Evolutionary conservation across 768 basidiomycete species (phyloP).

Genomic region (Rhizopogon vinicolor): DNA sequence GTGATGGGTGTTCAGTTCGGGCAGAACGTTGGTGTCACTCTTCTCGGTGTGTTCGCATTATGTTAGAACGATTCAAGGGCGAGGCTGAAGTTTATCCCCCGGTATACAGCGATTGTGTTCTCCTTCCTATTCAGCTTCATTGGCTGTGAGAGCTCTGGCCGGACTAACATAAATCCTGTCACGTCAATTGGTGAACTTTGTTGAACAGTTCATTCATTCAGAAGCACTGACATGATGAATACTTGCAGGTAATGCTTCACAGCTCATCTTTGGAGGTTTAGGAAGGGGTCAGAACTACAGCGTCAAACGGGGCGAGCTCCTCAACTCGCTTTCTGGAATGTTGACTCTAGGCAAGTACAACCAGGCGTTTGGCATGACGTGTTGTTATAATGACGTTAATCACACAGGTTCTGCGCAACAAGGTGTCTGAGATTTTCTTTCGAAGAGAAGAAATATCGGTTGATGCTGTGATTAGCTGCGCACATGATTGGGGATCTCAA

Average conservation of each 20-base stretch:
- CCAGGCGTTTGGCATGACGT: not conserved
- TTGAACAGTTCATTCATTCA: not conserved
- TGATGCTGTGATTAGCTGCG: slow-evolving; percentile 21
- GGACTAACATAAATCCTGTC: slow-evolving; percentile 57
- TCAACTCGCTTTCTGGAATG: slow-evolving; percentile 1
- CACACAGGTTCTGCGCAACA: not conserved
- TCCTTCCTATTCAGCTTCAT: slow-evolving; percentile 64
- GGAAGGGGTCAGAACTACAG: slow-evolving; percentile 35
- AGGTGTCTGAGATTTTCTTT: not conserved
- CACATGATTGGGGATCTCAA: slow-evolving; percentile 64
- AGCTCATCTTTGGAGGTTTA: slow-evolving; percentile 60
- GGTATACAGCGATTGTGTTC: slow-evolving; percentile 37
- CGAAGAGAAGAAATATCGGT: not conserved
- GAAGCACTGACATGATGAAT: not conserved
- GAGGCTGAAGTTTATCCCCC: not conserved
- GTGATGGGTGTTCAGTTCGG: slow-evolving; percentile 49
- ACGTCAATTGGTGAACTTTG: slow-evolving; percentile 36
- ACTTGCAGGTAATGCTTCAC: slow-evolving; percentile 35
- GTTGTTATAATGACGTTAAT: not conserved
- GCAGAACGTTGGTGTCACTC: slow-evolving; percentile 37
- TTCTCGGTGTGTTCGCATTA: not conserved
- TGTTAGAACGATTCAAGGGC: not conserved
- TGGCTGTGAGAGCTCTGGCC: slow-evolving; percentile 51
- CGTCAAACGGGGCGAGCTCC: not conserved
- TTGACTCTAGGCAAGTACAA: not conserved